These are phyloP conservation scores for Mycena capillaripes DNA, from an alignment of 768 basidiomycete genomes.

Conservation along the genomic window DNA sequence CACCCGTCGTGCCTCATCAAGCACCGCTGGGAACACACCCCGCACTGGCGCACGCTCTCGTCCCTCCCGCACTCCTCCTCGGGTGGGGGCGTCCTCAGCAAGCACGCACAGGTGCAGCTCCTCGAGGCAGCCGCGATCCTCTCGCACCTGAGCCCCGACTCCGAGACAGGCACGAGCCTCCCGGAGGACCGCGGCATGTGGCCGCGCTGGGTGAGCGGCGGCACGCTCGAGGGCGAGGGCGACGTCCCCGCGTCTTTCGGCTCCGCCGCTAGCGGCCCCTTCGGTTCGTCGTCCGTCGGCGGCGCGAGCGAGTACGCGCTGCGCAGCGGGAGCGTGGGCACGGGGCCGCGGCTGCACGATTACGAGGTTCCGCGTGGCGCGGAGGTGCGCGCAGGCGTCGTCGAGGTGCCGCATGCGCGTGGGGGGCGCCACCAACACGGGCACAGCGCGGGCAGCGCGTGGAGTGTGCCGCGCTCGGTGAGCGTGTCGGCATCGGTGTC, in stretches of 20 bases:
- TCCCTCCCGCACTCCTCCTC: constrained; percentile 31
- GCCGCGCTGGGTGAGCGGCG: constrained; percentile 87
- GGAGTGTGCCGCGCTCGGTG: constrained; percentile 71
- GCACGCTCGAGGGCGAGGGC: constrained; percentile 57
- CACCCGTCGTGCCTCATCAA: constrained; percentile 97
- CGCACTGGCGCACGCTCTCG: constrained; percentile 83
- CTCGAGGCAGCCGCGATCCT: constrained; percentile 98
- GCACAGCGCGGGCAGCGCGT: constrained; percentile 49
- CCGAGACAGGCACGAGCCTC: constrained; percentile 77
- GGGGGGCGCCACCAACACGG: constrained; percentile 48
- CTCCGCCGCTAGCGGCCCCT: not conserved
- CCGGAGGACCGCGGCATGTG: constrained; percentile 96
- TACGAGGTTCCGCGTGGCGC: constrained; percentile 64
- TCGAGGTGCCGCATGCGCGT: constrained; percentile 67
- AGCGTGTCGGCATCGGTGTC: constrained; percentile 58
- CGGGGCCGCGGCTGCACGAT: constrained; percentile 76
- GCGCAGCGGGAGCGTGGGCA: constrained; percentile 38
- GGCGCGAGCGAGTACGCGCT: constrained; percentile 49
- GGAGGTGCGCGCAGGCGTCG: constrained; percentile 56
- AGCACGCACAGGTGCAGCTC: constrained; percentile 69
- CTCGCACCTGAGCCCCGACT: constrained; percentile 81
- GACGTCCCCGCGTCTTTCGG: not conserved
- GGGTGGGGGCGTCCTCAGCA: constrained; percentile 72
- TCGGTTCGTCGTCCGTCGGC: constrained; percentile 20
- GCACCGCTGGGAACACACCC: constrained; percentile 98